Evolutionary conservation across 2,329 filamentous ascomycete species (phyloP).

Genomic region (Pestalotiopsis fici): DNA sequence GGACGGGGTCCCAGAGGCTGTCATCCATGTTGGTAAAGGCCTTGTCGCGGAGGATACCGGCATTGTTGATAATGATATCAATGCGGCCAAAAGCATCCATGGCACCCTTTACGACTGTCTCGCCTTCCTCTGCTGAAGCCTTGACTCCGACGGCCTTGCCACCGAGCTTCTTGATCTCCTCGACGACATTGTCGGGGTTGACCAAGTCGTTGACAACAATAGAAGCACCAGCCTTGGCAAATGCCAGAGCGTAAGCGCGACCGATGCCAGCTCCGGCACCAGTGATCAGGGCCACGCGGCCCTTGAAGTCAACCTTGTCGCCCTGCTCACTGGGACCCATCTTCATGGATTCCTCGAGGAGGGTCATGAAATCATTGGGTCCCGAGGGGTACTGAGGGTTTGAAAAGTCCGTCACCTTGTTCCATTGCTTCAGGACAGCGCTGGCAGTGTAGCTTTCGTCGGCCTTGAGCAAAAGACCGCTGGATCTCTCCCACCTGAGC

Average conservation of each 20-base stretch:
- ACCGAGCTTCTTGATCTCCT: slow-evolving; percentile 87
- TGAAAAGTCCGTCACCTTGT: slow-evolving; percentile 83
- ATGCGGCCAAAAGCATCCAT: slow-evolving; percentile 93
- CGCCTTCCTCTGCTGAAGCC: slow-evolving; percentile 90
- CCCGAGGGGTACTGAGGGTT: slow-evolving; percentile 80
- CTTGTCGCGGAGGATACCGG: slow-evolving; percentile 96
- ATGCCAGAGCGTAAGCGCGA: slow-evolving; percentile 84
- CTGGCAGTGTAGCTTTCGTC: slow-evolving; percentile 87
- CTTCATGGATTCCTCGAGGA: slow-evolving; percentile 83
- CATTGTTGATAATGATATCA: slow-evolving; percentile 97
- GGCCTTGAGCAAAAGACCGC: slow-evolving; percentile 84
- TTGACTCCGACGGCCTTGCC: slow-evolving; percentile 92
- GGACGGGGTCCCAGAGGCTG: slow-evolving; percentile 85
- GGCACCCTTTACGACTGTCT: slow-evolving; percentile 85
- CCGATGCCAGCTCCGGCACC: slow-evolving; percentile 90
- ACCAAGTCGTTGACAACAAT: slow-evolving; percentile 96
- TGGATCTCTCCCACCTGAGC: slow-evolving; percentile 91
- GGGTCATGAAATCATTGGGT: slow-evolving; percentile 81
- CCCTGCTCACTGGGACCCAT: slow-evolving; percentile 71
- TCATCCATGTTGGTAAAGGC: slow-evolving; percentile 98
- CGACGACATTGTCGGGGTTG: slow-evolving; percentile 86
- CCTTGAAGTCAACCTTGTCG: slow-evolving; percentile 77
- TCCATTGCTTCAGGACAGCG: slow-evolving; percentile 87
- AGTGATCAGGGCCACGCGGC: slow-evolving; percentile 83
- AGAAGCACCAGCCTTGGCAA: slow-evolving; percentile 80